Base-by-base conservation (phyloP, 2,329 filamentous ascomycete genomes). In the Colletotrichum costaricense region DNA sequence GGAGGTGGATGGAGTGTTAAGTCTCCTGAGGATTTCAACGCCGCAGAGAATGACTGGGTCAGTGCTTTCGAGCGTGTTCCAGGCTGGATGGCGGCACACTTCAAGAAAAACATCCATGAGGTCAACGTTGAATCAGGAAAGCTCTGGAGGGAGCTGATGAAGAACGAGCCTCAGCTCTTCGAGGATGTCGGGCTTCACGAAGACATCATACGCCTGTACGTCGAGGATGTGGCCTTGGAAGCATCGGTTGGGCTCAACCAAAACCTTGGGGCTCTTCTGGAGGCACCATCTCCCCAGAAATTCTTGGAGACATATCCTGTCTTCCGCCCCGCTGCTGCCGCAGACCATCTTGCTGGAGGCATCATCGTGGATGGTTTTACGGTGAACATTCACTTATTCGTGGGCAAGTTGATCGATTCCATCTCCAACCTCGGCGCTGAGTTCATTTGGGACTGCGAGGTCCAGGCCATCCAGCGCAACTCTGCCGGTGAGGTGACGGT, bases 281-380 rank as follows among this genome's bases (percentile, higher is more conserved):
- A 55, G 52, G 22, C 52, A 24, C 52, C 52, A 14, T 28, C 52
- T 24, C 6, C 52, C 14, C 5, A 55, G 6, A 8, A 55, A 4
- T 28, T 55, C 22, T 28, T 55, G 52, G 52, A 55, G 26, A 28
- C 22, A 16, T 55, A 24, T 28, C 52, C 52, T 16, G 52, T 14
- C 11, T 55, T 55, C 11, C 52, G 52, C 14, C 22, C 52, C 5
- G 52, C 26, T 24, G 52, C 52, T 7, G 52, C 26, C 2, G 11
- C 22, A 26, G 52, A 55, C 5, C 52, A 55, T 55, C 58, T 73
- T 19, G 70, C 70, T 19, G 70, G 70, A 33, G 70, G 70, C 11
- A 73, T 73, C 35, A 59, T 62, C 11, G 70, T 73, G 42, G 58
- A 69, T 2, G 70, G 70, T 16, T 73, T 73, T 16, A 73, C 70